Evolutionary conservation across 2,329 filamentous ascomycete genomes (phyloP).

Genomic region (Paecilomyces variotii): DNA sequence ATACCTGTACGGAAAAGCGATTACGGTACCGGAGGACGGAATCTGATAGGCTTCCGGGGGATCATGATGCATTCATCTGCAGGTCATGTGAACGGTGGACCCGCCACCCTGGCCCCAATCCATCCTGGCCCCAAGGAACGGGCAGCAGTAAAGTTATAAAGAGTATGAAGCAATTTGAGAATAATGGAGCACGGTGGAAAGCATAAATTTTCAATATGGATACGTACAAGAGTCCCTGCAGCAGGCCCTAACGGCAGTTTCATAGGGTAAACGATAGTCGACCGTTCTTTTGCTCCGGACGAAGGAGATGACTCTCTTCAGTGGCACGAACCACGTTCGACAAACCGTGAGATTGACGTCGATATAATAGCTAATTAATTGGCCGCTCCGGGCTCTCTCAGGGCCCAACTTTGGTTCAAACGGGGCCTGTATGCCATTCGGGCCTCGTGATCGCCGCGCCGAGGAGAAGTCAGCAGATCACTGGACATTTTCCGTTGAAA

Average conservation of each 20-base stretch:
- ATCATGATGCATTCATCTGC: neutral
- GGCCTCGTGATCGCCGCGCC: constrained; percentile 1
- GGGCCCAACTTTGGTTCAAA: neutral
- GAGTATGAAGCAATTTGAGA: neutral
- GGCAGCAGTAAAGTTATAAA: neutral
- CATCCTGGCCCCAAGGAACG: neutral
- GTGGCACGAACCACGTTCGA: neutral
- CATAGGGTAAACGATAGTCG: neutral
- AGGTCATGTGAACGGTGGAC: neutral
- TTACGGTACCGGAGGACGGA: neutral
- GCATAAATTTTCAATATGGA: neutral
- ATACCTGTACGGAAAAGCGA: neutral
- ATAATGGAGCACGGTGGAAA: neutral
- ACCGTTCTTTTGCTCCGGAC: neutral
- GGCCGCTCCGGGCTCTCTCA: neutral
- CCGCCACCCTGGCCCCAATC: neutral
- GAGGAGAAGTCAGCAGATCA: constrained; percentile 1
- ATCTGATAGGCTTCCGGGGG: neutral
- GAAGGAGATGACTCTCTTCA: neutral
- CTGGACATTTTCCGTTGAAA: neutral
- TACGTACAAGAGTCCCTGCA: neutral
- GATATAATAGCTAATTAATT: neutral
- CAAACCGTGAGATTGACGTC: neutral
- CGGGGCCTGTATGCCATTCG: constrained; percentile 1
- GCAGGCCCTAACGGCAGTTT: neutral